These are phyloP conservation scores for Citrus sinensis DNA, from an alignment of 345 rosid genomes.

Conservation along the genomic window DVS_A1.0 CM039166.1:12518501-12519000, in stretches of 20 bases:
- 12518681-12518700: background rate
- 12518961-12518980: constrained; percentile 22
- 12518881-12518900: background rate
- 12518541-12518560: no score
- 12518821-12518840: constrained; percentile 12
- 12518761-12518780: constrained; percentile 8
- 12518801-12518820: constrained; percentile 17
- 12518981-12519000: constrained; percentile 19
- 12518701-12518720: constrained; percentile 6
- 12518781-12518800: background rate
- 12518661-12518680: background rate
- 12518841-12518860: background rate
- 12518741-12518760: background rate
- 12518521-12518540: no score
- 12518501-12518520: no score
- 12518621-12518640: background rate
- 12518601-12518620: background rate
- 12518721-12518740: background rate
- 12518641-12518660: background rate
- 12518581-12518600: background rate
- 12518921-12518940: background rate
- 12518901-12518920: background rate
- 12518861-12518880: background rate
- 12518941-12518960: background rate
- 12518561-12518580: no score